Evolutionary conservation across 495 filamentous ascomycete genomes (phyloP).

Genomic region (Melanomma pulvis-pyrius): DNA sequence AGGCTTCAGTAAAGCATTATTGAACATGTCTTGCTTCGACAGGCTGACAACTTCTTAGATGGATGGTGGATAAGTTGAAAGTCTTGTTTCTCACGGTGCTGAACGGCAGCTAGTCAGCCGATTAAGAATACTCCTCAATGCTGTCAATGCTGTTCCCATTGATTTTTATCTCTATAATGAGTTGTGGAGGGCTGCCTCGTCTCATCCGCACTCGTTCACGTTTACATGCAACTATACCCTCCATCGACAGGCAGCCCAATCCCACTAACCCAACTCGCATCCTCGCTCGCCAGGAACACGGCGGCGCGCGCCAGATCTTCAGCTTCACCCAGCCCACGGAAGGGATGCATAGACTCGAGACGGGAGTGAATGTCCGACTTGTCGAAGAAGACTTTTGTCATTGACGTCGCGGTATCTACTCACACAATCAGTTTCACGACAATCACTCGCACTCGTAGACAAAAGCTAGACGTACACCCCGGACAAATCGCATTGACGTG

Average conservation of each 20-base stretch:
- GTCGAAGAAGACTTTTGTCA: constrained; percentile 20
- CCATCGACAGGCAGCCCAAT: constrained; percentile 41
- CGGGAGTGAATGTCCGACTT: constrained; percentile 7
- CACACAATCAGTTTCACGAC: constrained; percentile 45
- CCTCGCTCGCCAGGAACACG: constrained; percentile 42
- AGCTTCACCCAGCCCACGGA: constrained; percentile 35
- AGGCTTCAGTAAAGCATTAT: background rate
- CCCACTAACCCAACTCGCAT: constrained; percentile 42
- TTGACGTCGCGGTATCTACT: constrained; percentile 41
- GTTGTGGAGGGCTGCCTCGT: too few species aligned
- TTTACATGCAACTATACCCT: constrained; percentile 32
- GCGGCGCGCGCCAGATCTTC: constrained; percentile 41
- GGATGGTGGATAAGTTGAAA: background rate
- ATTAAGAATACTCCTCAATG: constrained; percentile 14
- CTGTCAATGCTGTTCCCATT: background rate
- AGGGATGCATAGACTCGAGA: constrained; percentile 33
- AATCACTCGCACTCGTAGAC: constrained; percentile 16
- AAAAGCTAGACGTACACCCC: constrained; percentile 50
- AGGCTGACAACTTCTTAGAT: constrained; percentile 1
- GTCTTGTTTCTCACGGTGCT: background rate
- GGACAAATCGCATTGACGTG: constrained; percentile 61
- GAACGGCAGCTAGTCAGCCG: background rate
- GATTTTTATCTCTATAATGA: background rate
- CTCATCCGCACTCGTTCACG: background rate
- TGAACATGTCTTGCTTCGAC: background rate